A percentile compares a stretch with the other conserved stretches of the same genome.
phyloP scores from a whole-genome alignment of 306 rosid species.

The Glycine latifolia region DNA sequence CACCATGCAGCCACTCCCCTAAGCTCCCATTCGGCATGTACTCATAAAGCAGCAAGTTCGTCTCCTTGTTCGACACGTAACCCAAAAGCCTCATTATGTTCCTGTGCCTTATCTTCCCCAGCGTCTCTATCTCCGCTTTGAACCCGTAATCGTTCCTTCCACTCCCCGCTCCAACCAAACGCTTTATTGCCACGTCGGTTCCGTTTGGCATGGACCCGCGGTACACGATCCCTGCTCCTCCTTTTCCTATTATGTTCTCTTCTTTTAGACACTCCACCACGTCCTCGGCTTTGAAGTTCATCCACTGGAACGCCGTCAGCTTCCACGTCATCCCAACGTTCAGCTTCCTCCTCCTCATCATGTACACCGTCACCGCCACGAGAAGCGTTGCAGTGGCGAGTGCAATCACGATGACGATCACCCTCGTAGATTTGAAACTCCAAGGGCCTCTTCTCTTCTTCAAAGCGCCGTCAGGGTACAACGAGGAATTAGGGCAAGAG shows the following conservation, averaged over 20 bases:
- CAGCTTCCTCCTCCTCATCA: constrained; percentile 48
- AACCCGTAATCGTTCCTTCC: constrained; percentile 79
- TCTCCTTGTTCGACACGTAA: constrained; percentile 80
- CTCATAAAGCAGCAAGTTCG: constrained; percentile 75
- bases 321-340: constrained; percentile 62
- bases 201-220: constrained; percentile 71
- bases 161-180: constrained; percentile 62
- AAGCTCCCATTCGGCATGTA: constrained; percentile 90
- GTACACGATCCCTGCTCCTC: constrained; percentile 82
- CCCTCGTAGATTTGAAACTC: constrained; percentile 43
- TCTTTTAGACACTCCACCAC: constrained; percentile 80
- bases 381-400: constrained; percentile 45
- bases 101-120: constrained; percentile 80
- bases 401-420: constrained; percentile 40
- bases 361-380: constrained; percentile 50
- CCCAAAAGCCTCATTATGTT: constrained; percentile 81
- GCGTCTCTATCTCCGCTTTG: constrained; percentile 77
- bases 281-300: constrained; percentile 69
- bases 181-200: constrained; percentile 70
- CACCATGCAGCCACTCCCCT: constrained; percentile 82
- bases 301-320: constrained; percentile 70
- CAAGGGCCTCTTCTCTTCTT: neutral
- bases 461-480: neutral
- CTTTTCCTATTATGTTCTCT: constrained; percentile 85
- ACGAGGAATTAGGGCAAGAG: constrained; percentile 48